Evolutionary conservation across 2,329 filamentous ascomycete genomes (phyloP), one percentile per base, ranked within the genome.

Genomic region (Fusarium aywerte): DNA sequence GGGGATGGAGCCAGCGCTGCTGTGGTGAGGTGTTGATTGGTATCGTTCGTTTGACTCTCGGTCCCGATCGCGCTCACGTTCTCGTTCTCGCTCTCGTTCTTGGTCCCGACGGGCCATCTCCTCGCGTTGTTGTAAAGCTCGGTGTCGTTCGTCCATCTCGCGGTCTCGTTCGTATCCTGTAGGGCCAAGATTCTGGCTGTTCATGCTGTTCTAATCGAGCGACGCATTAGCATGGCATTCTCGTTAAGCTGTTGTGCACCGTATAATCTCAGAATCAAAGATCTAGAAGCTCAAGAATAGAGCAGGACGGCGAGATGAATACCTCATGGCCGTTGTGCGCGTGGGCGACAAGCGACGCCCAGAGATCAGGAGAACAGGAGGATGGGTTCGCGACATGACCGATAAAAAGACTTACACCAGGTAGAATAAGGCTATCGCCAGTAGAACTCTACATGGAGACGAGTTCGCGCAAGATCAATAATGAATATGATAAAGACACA

Each of bases 1-100:
- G 54, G 94, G 93, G 54, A 97, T 92, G 4, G 94, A 93, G 58
- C 91, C 92, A 36, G 92, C 90, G 75, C 92, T 94, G 79, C 91
- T 96, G 78, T 97, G 94, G 75, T 96, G 93, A 63, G 77, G 76
- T 25, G 90, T 89, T 62, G 91, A 85, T 71, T 89, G 90, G 74
- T 89, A 89, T 50, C 88, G 86, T 40, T 90, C 89, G 75, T 87
- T 84, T 60, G 86, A 82, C 68, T 92, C 90, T 75, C 89, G 85
- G 68, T 92, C 89, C 71, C 88, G 77, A 54, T 79, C 77, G 66
- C 76, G 75, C 59, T 79, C 77, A 56, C 76, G 84, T 65, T 88
- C 80, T 67, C 81, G 79, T 70, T 80, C 79, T 68, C 82, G 81
- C 69, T 84, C 82, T 68, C 82, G 81, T 69, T 84, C 82, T 68